phyloP scores from a whole-genome alignment of 140 eudicot genomes.

The Bidens hawaiensis region DNA sequence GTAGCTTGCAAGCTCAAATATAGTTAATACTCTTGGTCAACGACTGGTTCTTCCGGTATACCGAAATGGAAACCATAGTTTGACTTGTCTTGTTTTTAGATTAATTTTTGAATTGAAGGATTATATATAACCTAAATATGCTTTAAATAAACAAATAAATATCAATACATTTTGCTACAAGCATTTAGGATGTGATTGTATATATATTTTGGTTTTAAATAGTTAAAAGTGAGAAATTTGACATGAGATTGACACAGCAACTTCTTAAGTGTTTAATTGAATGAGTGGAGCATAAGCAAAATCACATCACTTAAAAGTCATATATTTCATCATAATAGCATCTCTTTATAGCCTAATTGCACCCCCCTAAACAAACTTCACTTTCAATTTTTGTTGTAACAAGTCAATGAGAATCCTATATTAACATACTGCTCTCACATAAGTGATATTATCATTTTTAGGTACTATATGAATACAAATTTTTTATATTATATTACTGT shows the following conservation, averaged over 20 bases:
- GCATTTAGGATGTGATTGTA: background rate
- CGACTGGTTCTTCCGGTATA: too few relatives aligned
- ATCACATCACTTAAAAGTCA: background rate
- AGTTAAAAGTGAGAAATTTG: background rate
- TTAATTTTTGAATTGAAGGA: too few relatives aligned
- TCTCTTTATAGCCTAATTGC: background rate
- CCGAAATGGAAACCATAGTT: too few relatives aligned
- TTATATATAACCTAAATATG: too few relatives aligned
- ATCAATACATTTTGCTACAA: background rate
- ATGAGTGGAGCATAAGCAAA: constrained; percentile 6
- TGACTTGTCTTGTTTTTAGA: too few relatives aligned
- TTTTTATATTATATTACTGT: too few relatives aligned
- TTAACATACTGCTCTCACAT: too few relatives aligned
- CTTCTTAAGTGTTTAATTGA: background rate
- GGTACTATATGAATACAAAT: too few relatives aligned
- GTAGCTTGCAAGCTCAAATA: too few relatives aligned
- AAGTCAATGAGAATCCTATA: too few relatives aligned
- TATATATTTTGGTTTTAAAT: background rate
- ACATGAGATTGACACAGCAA: constrained; percentile 2
- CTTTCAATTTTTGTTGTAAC: background rate
- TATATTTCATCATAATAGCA: background rate
- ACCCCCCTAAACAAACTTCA: background rate
- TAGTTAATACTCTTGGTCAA: too few relatives aligned
- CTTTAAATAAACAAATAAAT: background rate
- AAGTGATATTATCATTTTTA: too few relatives aligned